Percentiles rank a stretch among this genome's conserved stretches.
These are phyloP conservation scores for Entophlyctis luteolus DNA, from an alignment of 192 early-diverging fungal genomes.

Conservation along the genomic window DNA sequence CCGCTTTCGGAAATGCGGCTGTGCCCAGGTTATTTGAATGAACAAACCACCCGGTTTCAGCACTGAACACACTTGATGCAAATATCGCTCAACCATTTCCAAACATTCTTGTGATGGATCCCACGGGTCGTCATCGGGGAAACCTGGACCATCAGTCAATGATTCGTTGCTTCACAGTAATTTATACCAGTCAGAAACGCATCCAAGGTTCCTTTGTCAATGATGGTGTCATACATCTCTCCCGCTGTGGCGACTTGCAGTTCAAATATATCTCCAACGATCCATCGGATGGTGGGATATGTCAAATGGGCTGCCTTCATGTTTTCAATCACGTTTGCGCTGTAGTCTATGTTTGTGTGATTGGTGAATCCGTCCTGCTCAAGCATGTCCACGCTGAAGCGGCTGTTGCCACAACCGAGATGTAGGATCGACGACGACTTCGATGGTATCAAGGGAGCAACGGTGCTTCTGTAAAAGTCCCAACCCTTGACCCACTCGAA, in stretches of 20 bases:
- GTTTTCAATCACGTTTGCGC: slow-evolving; percentile 68
- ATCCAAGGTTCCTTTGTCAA: slow-evolving; percentile 92
- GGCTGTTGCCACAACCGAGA: slow-evolving; percentile 85
- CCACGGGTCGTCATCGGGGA: slow-evolving; percentile 75
- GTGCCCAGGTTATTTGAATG: slow-evolving; percentile 86
- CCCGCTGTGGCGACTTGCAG: slow-evolving; percentile 39
- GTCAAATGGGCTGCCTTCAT: slow-evolving; percentile 57
- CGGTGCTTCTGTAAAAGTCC: slow-evolving; percentile 31
- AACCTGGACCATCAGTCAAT: too few species aligned
- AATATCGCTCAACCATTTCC: slow-evolving; percentile 60
- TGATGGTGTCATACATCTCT: slow-evolving; percentile 64
- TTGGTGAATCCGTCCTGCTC: slow-evolving; percentile 19
- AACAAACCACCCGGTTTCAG: slow-evolving; percentile 74
- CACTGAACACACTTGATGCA: slow-evolving; percentile 73
- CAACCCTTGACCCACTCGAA: slow-evolving; percentile 91
- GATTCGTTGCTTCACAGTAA: too few species aligned
- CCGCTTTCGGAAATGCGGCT: slow-evolving; percentile 80
- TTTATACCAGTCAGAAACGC: slow-evolving; percentile 79
- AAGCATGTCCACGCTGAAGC: slow-evolving; percentile 28
- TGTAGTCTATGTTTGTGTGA: slow-evolving; percentile 72
- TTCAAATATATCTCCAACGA: slow-evolving; percentile 59
- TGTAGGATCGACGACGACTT: slow-evolving; percentile 67
- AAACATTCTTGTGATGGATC: slow-evolving; percentile 71
- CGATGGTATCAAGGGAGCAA: slow-evolving; percentile 67
- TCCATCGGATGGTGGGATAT: slow-evolving; percentile 54